These are phyloP conservation scores for Ilyonectria sp. DNA, from an alignment of 2,329 filamentous ascomycete genomes.

Conservation along the genomic window DNA sequence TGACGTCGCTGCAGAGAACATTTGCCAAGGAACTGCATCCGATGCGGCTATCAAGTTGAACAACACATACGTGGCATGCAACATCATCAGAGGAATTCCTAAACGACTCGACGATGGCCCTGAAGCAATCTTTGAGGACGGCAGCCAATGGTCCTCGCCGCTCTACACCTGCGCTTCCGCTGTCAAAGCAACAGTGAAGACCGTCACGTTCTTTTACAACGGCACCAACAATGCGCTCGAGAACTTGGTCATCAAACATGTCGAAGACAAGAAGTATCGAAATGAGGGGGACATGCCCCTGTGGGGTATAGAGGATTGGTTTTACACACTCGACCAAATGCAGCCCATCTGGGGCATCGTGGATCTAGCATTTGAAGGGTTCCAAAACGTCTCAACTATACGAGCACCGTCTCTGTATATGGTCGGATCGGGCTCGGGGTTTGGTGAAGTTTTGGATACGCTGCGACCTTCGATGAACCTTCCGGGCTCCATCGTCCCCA, in stretches of 20 bases:
- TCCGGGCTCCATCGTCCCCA: constrained; percentile 19
- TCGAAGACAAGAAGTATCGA: constrained; percentile 56
- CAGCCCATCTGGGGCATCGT: constrained; percentile 36
- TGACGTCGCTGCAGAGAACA: neutral
- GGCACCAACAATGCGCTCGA: constrained; percentile 52
- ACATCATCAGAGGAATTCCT: constrained; percentile 58
- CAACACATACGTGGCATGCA: constrained; percentile 57
- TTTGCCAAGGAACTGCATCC: constrained; percentile 45
- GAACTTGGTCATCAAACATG: constrained; percentile 50
- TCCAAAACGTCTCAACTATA: constrained; percentile 26
- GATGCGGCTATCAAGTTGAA: constrained; percentile 57
- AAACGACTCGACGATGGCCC: constrained; percentile 52
- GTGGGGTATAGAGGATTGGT: constrained; percentile 51
- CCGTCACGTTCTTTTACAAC: constrained; percentile 59
- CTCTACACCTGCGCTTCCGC: constrained; percentile 60
- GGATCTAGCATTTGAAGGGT: constrained; percentile 28
- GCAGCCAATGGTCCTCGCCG: constrained; percentile 57
- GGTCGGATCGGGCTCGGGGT: constrained; percentile 10
- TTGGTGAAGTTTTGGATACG: neutral
- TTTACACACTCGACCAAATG: constrained; percentile 15
- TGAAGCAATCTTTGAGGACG: constrained; percentile 54
- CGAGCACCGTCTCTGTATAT: constrained; percentile 28
- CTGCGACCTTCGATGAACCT: constrained; percentile 3
- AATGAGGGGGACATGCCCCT: constrained; percentile 48
- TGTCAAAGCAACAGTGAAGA: constrained; percentile 60